phyloP scores from a whole-genome alignment of 116 monocot genomes.

The Zostera marina region DNA sequence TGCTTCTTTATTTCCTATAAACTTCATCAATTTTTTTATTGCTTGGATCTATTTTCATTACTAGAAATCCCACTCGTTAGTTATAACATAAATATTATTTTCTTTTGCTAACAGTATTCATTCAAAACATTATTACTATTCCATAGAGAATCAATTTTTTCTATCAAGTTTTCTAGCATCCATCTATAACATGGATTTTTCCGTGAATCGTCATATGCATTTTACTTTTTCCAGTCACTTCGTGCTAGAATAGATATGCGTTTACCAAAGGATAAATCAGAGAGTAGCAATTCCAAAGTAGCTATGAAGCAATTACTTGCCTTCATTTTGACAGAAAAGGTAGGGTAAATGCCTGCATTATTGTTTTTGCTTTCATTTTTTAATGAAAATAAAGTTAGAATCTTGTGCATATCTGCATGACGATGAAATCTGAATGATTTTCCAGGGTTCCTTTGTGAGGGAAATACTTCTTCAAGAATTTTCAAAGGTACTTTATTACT shows the following conservation, averaged over 20 bases:
- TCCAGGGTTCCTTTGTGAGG: constrained; percentile 84
- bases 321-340: constrained; percentile 81
- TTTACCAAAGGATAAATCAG: constrained; percentile 16
- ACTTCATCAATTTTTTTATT: too few relatives aligned
- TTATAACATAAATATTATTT: too few relatives aligned
- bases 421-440: background rate
- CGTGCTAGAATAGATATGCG: constrained; percentile 64
- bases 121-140: background rate
- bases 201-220: background rate
- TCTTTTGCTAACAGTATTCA: too few relatives aligned
- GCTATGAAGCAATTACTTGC: constrained; percentile 60
- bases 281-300: constrained; percentile 18
- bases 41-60: too few relatives aligned
- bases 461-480: constrained; percentile 84
- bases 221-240: constrained; percentile 49
- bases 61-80: too few relatives aligned
- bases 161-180: too few relatives aligned
- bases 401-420: background rate
- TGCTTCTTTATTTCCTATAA: too few relatives aligned
- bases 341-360: constrained; percentile 5
- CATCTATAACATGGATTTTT: too few relatives aligned
- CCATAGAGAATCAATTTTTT: background rate
- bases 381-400: constrained; percentile 1
- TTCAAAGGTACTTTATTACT: constrained; percentile 48
- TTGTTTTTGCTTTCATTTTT: background rate